phyloP scores from a whole-genome alignment of 2,329 filamentous ascomycete genomes.

The Periconia macrospinosa region DNA sequence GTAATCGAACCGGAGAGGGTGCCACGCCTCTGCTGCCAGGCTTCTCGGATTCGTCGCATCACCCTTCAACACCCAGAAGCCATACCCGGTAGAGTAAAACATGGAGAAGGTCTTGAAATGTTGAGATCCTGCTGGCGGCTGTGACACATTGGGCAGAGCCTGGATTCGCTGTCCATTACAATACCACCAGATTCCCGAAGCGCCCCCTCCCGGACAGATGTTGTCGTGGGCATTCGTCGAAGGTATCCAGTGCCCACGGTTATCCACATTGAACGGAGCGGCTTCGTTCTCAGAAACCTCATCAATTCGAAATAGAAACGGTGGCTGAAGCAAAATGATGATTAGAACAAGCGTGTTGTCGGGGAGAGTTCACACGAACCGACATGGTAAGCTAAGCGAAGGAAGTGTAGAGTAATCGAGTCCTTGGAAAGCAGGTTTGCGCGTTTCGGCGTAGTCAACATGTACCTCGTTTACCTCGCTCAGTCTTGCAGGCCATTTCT shows the following conservation, averaged over 20 bases:
- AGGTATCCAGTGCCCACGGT: conserved; percentile 19
- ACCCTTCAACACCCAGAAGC: conserved; percentile 23
- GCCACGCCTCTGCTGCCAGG: conserved; percentile 13
- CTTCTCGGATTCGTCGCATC: conserved; percentile 14
- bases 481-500: conserved; percentile 11
- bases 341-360: background rate
- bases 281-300: conserved; percentile 22
- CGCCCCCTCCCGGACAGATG: conserved; percentile 8
- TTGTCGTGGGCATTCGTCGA: conserved; percentile 7
- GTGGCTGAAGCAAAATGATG: conserved; percentile 11
- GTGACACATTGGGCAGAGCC: background rate
- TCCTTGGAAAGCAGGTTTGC: conserved; percentile 3
- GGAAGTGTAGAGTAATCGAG: background rate
- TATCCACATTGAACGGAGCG: background rate
- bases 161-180: conserved; percentile 17
- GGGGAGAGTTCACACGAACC: conserved; percentile 12
- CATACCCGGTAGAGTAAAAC: conserved; percentile 21
- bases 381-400: conserved; percentile 14
- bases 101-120: conserved; percentile 20
- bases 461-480: background rate
- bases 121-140: background rate
- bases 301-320: conserved; percentile 28
- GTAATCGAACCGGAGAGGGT: conserved; percentile 26
- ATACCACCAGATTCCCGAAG: conserved; percentile 15
- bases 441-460: conserved; percentile 6